Evolutionary conservation across 352 stramenopile species (phyloP), one percentile per base, ranked within the genome.

Genomic region (Globisporangium yorkense): DNA sequence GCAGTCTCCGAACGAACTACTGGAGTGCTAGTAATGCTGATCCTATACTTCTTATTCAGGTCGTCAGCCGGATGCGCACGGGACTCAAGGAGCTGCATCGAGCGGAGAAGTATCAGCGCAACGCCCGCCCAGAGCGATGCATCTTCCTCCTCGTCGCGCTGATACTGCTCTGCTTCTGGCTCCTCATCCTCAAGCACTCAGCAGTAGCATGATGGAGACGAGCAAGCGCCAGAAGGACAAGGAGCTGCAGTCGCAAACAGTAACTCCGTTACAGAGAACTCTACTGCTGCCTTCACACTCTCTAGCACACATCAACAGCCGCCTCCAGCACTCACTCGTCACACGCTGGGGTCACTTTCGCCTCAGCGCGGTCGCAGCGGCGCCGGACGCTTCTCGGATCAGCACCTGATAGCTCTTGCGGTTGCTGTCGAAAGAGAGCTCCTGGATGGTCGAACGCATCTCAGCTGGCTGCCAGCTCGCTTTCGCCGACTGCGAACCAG

Each of bases 151-250:
- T 93, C 5, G 47, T 93, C 15, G 61, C 70, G 5, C 56, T 74
- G 43, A 93, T 92, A 52, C 75, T 76, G 4, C 9, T 86, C 16
- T 93, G 81, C 60, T 87, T 90, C 58, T 48, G 82, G 20, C 67
- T 89, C 12, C 68, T 93, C 24, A 12, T 88, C 6, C 46, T 78
- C 54, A 93, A 92, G 44, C 84, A 93, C 57, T 79, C 72, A 20
- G 88, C 52, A 85, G 49, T 13, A 4, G 31, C 31, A 37, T 9
- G 8, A 37, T 9, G 31, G 8, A 37, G 31, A 4, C 12, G 5
- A 16, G 18, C 8, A 40, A 40, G 35, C 35, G 43, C 7, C 39
- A 27, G 15, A n/a, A 47, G 20, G 13, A n/a, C 5, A 10, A 5
- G n/a, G 43, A 27, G 9, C 7, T 40, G 43, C 4, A 16, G 7